Conservation (phyloP, 768 basidiomycete genomes). For the Porpolomopsis calyptriformis region DNA sequence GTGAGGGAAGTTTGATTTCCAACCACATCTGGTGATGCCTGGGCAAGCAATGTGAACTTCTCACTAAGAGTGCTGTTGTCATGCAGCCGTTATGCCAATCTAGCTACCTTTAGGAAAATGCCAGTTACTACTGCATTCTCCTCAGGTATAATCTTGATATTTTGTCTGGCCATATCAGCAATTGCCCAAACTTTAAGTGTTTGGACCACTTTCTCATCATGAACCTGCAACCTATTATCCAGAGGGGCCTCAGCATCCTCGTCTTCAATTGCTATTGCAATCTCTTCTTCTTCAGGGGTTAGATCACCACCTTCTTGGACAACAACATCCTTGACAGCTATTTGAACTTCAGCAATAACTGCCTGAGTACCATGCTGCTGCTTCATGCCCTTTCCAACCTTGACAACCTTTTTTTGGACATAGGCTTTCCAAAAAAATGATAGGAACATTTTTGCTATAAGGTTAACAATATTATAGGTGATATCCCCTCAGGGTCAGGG, state of each 20-base stretch:
- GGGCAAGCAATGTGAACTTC: slow-evolving; percentile 17
- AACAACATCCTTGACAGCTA: too few relatives aligned
- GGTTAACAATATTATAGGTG: slow-evolving; percentile 24
- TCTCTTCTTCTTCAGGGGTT: too few relatives aligned
- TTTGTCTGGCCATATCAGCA: neutral
- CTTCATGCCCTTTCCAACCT: too few relatives aligned
- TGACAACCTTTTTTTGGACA: too few relatives aligned
- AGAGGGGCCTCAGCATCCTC: too few relatives aligned
- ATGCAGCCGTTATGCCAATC: slow-evolving; percentile 18
- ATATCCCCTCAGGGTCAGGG: too few relatives aligned
- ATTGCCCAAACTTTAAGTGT: slow-evolving; percentile 9
- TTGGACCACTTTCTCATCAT: slow-evolving; percentile 12
- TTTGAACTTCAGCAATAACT: too few relatives aligned
- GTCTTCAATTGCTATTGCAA: too few relatives aligned
- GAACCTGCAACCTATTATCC: slow-evolving; percentile 10
- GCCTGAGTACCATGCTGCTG: too few relatives aligned
- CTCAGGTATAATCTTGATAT: slow-evolving; percentile 3
- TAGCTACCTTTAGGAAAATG: slow-evolving; percentile 16
- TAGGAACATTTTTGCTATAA: slow-evolving; percentile 24
- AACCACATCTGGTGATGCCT: slow-evolving; percentile 6
- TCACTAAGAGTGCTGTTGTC: slow-evolving; percentile 16
- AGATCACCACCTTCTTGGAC: too few relatives aligned
- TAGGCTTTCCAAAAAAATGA: too few relatives aligned
- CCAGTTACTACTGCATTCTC: slow-evolving; percentile 11
- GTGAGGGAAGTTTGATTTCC: slow-evolving; percentile 13